phyloP scores from a whole-genome alignment of 129 eudicot genomes.

The Ambrosia artemisiifolia region DNA sequence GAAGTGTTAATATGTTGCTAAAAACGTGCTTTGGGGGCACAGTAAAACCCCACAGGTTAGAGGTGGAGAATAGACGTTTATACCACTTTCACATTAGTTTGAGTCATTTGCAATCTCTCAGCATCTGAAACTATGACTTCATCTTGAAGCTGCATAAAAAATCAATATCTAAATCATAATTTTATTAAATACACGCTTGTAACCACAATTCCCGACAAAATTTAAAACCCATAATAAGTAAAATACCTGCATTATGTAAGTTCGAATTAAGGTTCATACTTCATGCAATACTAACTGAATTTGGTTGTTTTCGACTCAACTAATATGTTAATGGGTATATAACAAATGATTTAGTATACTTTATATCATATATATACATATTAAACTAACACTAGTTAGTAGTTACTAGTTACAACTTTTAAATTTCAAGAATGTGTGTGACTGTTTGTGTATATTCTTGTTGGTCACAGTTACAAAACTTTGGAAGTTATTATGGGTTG shows the following conservation, averaged over 20 bases:
- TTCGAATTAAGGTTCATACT: background rate
- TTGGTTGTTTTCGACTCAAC: background rate
- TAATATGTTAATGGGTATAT: too few relatives aligned
- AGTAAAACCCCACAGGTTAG: constrained; percentile 1
- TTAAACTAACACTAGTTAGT: background rate
- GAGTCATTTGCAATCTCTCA: constrained; percentile 85
- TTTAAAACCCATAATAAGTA: background rate
- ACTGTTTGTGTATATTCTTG: background rate
- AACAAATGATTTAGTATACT: background rate
- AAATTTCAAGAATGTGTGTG: background rate
- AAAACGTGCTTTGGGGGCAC: background rate
- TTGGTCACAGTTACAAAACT: background rate
- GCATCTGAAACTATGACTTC: constrained; percentile 89
- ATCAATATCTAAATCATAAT: constrained; percentile 8
- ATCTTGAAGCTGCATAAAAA: constrained; percentile 75
- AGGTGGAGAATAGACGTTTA: constrained; percentile 8
- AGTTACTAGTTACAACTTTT: background rate
- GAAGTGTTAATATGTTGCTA: constrained; percentile 10
- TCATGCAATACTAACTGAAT: background rate
- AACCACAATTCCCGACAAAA: background rate
- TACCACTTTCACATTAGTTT: constrained; percentile 93
- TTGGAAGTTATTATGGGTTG: background rate
- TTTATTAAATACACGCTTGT: background rate
- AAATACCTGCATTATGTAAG: background rate
- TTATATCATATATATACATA: background rate